phyloP scores from a whole-genome alignment of 169 alveolate species.

The Cryptosporidium canis region DNA sequence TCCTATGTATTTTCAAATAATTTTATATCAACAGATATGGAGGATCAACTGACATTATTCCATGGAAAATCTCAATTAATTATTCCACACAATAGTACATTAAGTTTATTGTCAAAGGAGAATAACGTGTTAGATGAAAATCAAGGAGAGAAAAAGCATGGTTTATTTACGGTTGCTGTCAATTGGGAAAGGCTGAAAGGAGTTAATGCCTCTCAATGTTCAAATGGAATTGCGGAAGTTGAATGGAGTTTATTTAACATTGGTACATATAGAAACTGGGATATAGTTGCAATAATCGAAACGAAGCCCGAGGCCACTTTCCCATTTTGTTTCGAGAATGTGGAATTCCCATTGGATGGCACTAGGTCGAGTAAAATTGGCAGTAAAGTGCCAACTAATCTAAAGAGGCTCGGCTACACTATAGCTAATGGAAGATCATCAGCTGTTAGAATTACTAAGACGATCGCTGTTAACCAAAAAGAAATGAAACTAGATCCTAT shows the following conservation, averaged over 20 bases:
- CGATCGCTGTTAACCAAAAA: constrained; percentile 59
- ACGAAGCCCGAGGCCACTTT: constrained; percentile 68
- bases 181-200: constrained; percentile 52
- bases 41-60: constrained; percentile 18
- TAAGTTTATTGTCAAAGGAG: constrained; percentile 18
- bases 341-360: constrained; percentile 35
- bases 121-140: constrained; percentile 4
- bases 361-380: constrained; percentile 42
- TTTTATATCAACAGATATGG: background rate
- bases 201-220: constrained; percentile 48
- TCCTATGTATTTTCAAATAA: constrained; percentile 26
- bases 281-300: constrained; percentile 46
- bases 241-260: constrained; percentile 62
- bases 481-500: constrained; percentile 52
- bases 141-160: constrained; percentile 18
- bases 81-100: constrained; percentile 43
- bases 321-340: constrained; percentile 54
- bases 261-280: constrained; percentile 67
- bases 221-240: constrained; percentile 57
- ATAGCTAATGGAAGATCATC: constrained; percentile 33
- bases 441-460: constrained; percentile 40
- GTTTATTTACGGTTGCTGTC: constrained; percentile 40
- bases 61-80: constrained; percentile 50
- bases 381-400: constrained; percentile 23
- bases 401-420: constrained; percentile 25